These are phyloP conservation scores for Fennellomyces sp. DNA, from an alignment of 371 early-diverging fungal genomes.

Conservation along the genomic window DNA sequence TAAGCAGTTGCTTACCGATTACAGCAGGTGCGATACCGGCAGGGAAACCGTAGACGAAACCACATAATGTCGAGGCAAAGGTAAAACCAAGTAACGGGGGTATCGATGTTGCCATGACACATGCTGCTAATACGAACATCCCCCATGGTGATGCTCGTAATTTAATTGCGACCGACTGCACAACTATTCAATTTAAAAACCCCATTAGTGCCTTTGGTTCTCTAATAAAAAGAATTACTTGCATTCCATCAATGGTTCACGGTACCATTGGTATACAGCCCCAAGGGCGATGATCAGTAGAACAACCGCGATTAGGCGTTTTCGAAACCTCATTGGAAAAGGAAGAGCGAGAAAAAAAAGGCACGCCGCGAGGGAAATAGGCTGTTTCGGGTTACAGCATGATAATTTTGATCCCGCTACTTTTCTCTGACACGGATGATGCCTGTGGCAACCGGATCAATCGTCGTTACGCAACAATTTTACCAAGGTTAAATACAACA, in stretches of 20 bases:
- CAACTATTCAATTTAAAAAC: conserved; percentile 17
- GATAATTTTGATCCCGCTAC: too few relatives aligned
- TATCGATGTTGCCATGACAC: conserved; percentile 34
- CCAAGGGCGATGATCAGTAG: not conserved
- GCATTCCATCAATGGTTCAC: not conserved
- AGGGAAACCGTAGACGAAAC: conserved; percentile 47
- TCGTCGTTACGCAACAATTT: too few relatives aligned
- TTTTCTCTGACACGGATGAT: too few relatives aligned
- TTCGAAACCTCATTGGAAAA: not conserved
- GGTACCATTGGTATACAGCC: not conserved
- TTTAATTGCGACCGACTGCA: conserved; percentile 33
- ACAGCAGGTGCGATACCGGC: conserved; percentile 28
- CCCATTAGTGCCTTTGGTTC: not conserved
- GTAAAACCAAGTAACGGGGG: conserved; percentile 48
- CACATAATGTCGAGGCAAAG: conserved; percentile 31
- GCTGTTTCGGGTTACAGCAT: too few relatives aligned
- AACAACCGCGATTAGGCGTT: not conserved
- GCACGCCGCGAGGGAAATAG: too few relatives aligned
- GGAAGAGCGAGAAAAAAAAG: not conserved
- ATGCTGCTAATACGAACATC: conserved; percentile 15
- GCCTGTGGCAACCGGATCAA: too few relatives aligned
- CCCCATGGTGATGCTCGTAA: conserved; percentile 35
- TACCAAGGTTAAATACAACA: too few relatives aligned
- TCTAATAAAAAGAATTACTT: too few relatives aligned
- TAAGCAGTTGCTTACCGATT: conserved; percentile 18